Evolutionary conservation across 768 basidiomycete species (phyloP).

Genomic region (Pleurotus giganteus): DNA sequence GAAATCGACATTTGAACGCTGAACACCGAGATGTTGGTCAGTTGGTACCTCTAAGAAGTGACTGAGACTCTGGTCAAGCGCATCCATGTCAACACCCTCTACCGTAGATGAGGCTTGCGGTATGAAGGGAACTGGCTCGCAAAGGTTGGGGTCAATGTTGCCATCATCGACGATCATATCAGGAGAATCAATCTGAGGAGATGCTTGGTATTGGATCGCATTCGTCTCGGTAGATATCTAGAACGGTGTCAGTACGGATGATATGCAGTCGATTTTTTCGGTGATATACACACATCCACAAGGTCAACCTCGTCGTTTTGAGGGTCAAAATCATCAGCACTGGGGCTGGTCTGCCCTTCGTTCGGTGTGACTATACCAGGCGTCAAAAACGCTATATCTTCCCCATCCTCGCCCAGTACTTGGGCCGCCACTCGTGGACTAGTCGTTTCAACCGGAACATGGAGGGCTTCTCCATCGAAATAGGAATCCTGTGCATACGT

Average conservation of each 20-base stretch:
- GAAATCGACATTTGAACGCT: not conserved
- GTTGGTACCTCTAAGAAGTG: too few relatives aligned
- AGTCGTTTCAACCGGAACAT: constrained; percentile 5
- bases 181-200: not conserved
- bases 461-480: constrained; percentile 38
- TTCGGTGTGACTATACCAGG: constrained; percentile 22
- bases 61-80: not conserved
- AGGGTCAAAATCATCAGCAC: constrained; percentile 2
- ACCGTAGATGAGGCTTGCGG: not conserved
- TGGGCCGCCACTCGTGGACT: constrained; percentile 22
- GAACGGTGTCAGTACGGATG: too few relatives aligned
- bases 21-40: too few relatives aligned
- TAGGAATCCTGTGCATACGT: constrained; percentile 42
- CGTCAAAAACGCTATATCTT: constrained; percentile 23
- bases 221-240: too few relatives aligned
- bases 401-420: constrained; percentile 19
- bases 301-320: constrained; percentile 17
- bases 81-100: not conserved
- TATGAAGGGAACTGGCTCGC: not conserved
- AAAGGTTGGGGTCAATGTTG: not conserved
- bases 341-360: constrained; percentile 15
- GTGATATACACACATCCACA: too few relatives aligned
- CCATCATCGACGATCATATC: not conserved
- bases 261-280: too few relatives aligned
- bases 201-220: too few relatives aligned